Percentiles rank a stretch among this genome's conserved stretches.
These are phyloP conservation scores for Fusarium staphyleae DNA, from an alignment of 2,329 filamentous ascomycete genomes.

Conservation along the genomic window DNA sequence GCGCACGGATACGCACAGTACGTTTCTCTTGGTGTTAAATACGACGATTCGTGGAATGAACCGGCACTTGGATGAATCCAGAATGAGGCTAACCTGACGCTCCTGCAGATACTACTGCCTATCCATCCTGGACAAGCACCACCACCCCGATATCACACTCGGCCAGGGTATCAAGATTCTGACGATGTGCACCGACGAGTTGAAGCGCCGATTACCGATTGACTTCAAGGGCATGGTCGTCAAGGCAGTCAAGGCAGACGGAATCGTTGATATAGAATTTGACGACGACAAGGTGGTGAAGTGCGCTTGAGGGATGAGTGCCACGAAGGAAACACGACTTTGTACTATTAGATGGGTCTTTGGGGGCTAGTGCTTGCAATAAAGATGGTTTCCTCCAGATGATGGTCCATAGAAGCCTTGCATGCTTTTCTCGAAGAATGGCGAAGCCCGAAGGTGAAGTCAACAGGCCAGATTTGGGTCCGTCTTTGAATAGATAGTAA, in stretches of 20 bases:
- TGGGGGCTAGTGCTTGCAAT: constrained; percentile 37
- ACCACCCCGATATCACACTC: constrained; percentile 90
- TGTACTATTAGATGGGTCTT: constrained; percentile 49
- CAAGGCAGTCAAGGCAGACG: constrained; percentile 95
- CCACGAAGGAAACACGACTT: constrained; percentile 38
- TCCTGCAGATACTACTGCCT: constrained; percentile 87
- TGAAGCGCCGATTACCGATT: constrained; percentile 95
- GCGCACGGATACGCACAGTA: constrained; percentile 98
- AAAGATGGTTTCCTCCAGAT: constrained; percentile 35
- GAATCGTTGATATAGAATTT: constrained; percentile 83
- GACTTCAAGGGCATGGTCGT: constrained; percentile 98
- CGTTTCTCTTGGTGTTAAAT: constrained; percentile 43
- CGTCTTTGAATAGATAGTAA: no score
- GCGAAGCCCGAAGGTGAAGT: no score
- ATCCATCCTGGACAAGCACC: constrained; percentile 97
- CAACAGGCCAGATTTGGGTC: no score
- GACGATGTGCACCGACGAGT: constrained; percentile 93
- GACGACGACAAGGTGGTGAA: constrained; percentile 79
- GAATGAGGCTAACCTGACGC: constrained; percentile 33
- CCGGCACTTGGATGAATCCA: background rate
- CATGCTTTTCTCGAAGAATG: background rate
- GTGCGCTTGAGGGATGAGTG: constrained; percentile 55
- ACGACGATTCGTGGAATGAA: background rate
- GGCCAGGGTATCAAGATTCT: constrained; percentile 92
- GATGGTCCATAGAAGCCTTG: background rate